phyloP scores from a whole-genome alignment of 2,329 filamentous ascomycete genomes.

The Nemania sp. region DNA sequence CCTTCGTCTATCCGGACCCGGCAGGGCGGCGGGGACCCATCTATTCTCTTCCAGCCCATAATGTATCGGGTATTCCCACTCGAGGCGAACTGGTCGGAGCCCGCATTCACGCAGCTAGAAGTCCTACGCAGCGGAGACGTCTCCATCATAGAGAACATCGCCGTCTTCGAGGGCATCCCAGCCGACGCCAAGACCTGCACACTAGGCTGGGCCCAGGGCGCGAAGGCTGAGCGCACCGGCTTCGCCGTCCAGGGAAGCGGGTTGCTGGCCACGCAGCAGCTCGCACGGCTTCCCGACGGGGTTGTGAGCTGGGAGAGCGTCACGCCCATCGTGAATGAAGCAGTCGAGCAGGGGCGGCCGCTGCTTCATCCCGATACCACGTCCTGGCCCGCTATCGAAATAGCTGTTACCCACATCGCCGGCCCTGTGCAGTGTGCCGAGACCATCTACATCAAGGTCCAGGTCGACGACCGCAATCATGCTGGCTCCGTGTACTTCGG shows the following conservation, averaged over 20 bases:
- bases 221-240: slow-evolving; percentile 41
- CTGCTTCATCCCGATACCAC: slow-evolving; percentile 38
- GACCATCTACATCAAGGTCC: slow-evolving; percentile 38
- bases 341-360: slow-evolving; percentile 17
- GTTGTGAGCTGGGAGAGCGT: slow-evolving; percentile 34
- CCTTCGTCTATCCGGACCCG: not conserved
- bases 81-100: slow-evolving; percentile 16
- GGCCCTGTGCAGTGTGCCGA: slow-evolving; percentile 36
- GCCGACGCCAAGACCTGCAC: slow-evolving; percentile 35
- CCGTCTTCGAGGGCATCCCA: slow-evolving; percentile 42
- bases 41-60: slow-evolving; percentile 26
- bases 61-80: slow-evolving; percentile 35
- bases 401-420: slow-evolving; percentile 24
- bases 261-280: slow-evolving; percentile 30
- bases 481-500: slow-evolving; percentile 38
- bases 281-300: slow-evolving; percentile 26
- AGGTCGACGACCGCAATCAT: slow-evolving; percentile 26
- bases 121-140: slow-evolving; percentile 17
- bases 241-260: slow-evolving; percentile 44
- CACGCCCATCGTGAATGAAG: slow-evolving; percentile 29
- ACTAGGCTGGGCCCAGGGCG: slow-evolving; percentile 43
- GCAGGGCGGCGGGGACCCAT: not conserved
- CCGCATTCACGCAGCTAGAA: slow-evolving; percentile 22
- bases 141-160: slow-evolving; percentile 39
- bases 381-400: slow-evolving; percentile 34